These are phyloP conservation scores for Marasmius sp. DNA, from an alignment of 1,284 basidiomycete species.

Conservation along the genomic window DNA sequence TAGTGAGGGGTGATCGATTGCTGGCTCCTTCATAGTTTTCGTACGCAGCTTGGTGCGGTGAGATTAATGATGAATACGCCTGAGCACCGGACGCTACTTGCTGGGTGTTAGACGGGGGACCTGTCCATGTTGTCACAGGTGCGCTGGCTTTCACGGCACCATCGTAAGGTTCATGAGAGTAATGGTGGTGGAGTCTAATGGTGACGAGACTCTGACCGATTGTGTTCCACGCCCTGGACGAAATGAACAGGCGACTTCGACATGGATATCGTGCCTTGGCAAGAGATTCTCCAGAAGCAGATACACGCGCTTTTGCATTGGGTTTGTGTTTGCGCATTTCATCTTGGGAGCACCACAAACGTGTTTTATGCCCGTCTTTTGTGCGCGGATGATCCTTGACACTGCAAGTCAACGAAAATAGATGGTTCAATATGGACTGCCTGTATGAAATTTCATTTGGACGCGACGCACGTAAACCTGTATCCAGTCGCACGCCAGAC, in stretches of 20 bases:
- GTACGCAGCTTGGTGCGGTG: background rate
- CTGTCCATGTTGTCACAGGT: background rate
- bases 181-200: conserved; percentile 42
- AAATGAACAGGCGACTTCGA: conserved; percentile 41
- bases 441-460: background rate
- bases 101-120: background rate
- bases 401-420: conserved; percentile 21
- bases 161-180: conserved; percentile 41
- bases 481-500: conserved; percentile 48
- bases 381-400: conserved; percentile 47
- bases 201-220: conserved; percentile 31
- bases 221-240: conserved; percentile 32
- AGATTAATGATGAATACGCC: background rate
- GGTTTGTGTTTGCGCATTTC: conserved; percentile 39
- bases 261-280: conserved; percentile 42
- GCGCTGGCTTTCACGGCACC: conserved; percentile 18
- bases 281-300: conserved; percentile 34
- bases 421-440: background rate
- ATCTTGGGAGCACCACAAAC: conserved; percentile 49
- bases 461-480: conserved; percentile 41
- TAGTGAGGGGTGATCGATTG: background rate
- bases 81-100: background rate
- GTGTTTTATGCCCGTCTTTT: conserved; percentile 44
- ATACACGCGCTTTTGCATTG: conserved; percentile 29
- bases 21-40: background rate